Conservation (phyloP, 306 rosid genomes). For the Lagenaria siceraria region DNA sequence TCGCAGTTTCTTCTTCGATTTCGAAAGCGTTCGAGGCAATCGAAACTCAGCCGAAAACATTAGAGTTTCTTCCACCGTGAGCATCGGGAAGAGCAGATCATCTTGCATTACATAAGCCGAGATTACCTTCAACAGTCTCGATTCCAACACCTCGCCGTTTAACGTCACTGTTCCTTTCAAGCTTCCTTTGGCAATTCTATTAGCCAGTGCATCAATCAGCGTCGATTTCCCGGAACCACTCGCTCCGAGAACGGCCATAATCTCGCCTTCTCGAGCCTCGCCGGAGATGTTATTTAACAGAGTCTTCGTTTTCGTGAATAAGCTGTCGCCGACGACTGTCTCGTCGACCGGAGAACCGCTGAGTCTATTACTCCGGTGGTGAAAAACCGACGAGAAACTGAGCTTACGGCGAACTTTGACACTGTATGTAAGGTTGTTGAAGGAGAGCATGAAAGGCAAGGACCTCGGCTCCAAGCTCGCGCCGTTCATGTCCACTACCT, state of each 20-base stretch:
- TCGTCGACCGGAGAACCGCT: conserved; percentile 15
- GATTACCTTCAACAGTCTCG: conserved; percentile 65
- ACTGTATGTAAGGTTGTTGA: conserved; percentile 60
- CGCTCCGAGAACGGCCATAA: conserved; percentile 84
- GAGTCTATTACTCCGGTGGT: background rate
- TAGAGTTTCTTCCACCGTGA: conserved; percentile 86
- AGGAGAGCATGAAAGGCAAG: conserved; percentile 61
- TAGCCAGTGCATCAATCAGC: conserved; percentile 77
- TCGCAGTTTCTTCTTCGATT: conserved; percentile 64
- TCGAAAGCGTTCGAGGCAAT: conserved; percentile 54
- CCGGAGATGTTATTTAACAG: conserved; percentile 75
- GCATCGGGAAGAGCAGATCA: conserved; percentile 90
- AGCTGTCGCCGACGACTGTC: conserved; percentile 24
- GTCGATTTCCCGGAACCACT: conserved; percentile 95
- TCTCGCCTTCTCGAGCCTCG: conserved; percentile 83
- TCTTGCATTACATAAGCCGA: conserved; percentile 98
- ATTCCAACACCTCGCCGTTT: conserved; percentile 68
- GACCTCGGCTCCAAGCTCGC: conserved; percentile 33
- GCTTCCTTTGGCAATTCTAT: conserved; percentile 71
- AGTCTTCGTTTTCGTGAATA: conserved; percentile 42
- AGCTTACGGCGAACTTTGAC: conserved; percentile 50
- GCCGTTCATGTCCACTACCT: conserved; percentile 23
- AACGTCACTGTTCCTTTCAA: conserved; percentile 63
- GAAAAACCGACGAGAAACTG: conserved; percentile 16
- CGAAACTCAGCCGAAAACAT: conserved; percentile 88